Evolutionary conservation across 2,329 filamentous ascomycete species (phyloP).

Genomic region (Botrytis byssoidea): DNA sequence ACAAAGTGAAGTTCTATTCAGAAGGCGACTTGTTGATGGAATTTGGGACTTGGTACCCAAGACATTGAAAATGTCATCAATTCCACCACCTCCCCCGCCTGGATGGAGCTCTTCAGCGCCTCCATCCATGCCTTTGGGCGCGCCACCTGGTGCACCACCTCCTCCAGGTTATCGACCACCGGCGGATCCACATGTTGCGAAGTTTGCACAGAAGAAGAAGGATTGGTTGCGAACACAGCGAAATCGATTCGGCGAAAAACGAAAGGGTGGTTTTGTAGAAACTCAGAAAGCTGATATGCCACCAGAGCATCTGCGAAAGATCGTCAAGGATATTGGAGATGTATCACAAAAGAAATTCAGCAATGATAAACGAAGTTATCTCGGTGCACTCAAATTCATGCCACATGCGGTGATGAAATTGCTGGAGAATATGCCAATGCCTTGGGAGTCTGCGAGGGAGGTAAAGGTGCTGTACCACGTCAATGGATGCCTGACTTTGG

Average conservation of each 20-base stretch:
- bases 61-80: slow-evolving; percentile 51
- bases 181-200: slow-evolving; percentile 79
- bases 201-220: slow-evolving; percentile 98
- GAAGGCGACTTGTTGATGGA: slow-evolving; percentile 26
- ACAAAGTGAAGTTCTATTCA: slow-evolving; percentile 17
- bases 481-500: slow-evolving; percentile 92
- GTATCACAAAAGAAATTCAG: slow-evolving; percentile 99
- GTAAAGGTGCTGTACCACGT: slow-evolving; percentile 98
- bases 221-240: slow-evolving; percentile 94
- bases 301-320: slow-evolving; percentile 95
- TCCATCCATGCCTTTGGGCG: slow-evolving; percentile 50
- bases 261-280: slow-evolving; percentile 93
- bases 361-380: slow-evolving; percentile 95
- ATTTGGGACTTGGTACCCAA: slow-evolving; percentile 30
- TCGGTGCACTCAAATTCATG: slow-evolving; percentile 98
- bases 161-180: slow-evolving; percentile 82
- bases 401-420: slow-evolving; percentile 96
- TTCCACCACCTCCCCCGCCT: slow-evolving; percentile 66
- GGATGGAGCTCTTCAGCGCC: slow-evolving; percentile 57
- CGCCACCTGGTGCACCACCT: slow-evolving; percentile 58
- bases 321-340: slow-evolving; percentile 97
- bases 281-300: slow-evolving; percentile 99
- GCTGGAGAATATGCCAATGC: slow-evolving; percentile 99
- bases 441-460: slow-evolving; percentile 93
- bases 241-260: slow-evolving; percentile 93